Percentiles rank a stretch among this genome's conserved stretches.
phyloP scores from a whole-genome alignment of 2,329 filamentous ascomycete genomes.

The Epichloe scottii region DNA sequence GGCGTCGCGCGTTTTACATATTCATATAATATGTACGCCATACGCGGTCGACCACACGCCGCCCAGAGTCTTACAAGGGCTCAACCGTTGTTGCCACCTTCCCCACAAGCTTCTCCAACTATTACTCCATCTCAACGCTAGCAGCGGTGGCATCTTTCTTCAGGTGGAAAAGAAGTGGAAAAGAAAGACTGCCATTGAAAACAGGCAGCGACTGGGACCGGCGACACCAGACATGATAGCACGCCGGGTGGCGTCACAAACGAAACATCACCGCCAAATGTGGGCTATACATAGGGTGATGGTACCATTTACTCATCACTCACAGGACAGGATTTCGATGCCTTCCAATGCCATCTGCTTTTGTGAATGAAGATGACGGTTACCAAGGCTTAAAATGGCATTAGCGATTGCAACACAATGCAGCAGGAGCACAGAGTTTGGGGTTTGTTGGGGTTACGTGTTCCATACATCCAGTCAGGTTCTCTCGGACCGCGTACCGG shows the following conservation, averaged over 20 bases:
- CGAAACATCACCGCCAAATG: too few relatives aligned
- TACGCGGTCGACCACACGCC: background rate
- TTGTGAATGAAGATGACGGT: too few relatives aligned
- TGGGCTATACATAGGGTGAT: background rate
- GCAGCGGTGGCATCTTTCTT: background rate
- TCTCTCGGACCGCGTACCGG: background rate
- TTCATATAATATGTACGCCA: background rate
- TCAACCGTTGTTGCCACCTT: background rate
- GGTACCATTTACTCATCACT: background rate
- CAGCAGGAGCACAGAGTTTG: too few relatives aligned
- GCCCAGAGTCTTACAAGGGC: background rate
- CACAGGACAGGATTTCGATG: background rate
- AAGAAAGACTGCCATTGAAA: background rate
- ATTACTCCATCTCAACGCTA: background rate
- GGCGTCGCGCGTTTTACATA: background rate
- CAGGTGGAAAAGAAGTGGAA: background rate
- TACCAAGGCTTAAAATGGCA: too few relatives aligned
- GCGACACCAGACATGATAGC: background rate
- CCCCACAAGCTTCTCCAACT: background rate
- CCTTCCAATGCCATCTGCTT: too few relatives aligned
- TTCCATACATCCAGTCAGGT: background rate
- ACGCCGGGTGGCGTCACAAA: background rate
- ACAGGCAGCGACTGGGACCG: conserved; percentile 3
- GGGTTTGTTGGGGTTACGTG: too few relatives aligned
- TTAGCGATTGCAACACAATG: too few relatives aligned